These are phyloP conservation scores for Pseudoperonospora humuli DNA, from an alignment of 352 stramenopile genomes.

Conservation along the genomic window DNA sequence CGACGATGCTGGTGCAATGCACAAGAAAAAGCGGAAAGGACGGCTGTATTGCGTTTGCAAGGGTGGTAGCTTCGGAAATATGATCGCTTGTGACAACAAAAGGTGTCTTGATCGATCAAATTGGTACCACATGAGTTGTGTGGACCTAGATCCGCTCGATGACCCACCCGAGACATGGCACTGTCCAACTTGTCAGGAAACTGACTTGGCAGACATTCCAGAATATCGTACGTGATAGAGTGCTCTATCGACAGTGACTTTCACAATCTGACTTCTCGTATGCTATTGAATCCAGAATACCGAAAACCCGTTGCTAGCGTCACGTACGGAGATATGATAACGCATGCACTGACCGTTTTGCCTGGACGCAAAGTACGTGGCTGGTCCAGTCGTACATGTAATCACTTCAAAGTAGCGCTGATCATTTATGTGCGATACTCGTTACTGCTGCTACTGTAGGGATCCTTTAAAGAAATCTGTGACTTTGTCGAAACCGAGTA, in stretches of 20 bases:
- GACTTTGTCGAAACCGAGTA: conserved; percentile 84
- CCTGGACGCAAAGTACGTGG: conserved; percentile 55
- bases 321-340: conserved; percentile 88
- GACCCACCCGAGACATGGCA: conserved; percentile 70
- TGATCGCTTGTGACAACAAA: conserved; percentile 82
- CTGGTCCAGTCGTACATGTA: conserved; percentile 1
- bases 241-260: not conserved
- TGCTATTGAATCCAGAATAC: conserved; percentile 38
- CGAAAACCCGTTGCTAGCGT: conserved; percentile 72
- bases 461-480: conserved; percentile 86
- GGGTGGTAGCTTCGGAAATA: conserved; percentile 61
- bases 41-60: conserved; percentile 74
- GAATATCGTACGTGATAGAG: conserved; percentile 51
- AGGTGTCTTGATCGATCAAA: conserved; percentile 71
- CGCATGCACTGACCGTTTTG: conserved; percentile 60
- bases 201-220: conserved; percentile 43
- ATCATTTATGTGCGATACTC: not conserved
- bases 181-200: conserved; percentile 52
- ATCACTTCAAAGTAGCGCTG: conserved; percentile 9
- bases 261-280: not conserved
- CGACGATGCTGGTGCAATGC: conserved; percentile 1
- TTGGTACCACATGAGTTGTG: conserved; percentile 78
- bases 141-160: conserved; percentile 40
- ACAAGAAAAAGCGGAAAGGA: conserved; percentile 59
- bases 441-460: conserved; percentile 21